These are phyloP conservation scores for Apiospora hydei DNA, from an alignment of 2,329 filamentous ascomycete genomes.

Conservation along the genomic window DNA sequence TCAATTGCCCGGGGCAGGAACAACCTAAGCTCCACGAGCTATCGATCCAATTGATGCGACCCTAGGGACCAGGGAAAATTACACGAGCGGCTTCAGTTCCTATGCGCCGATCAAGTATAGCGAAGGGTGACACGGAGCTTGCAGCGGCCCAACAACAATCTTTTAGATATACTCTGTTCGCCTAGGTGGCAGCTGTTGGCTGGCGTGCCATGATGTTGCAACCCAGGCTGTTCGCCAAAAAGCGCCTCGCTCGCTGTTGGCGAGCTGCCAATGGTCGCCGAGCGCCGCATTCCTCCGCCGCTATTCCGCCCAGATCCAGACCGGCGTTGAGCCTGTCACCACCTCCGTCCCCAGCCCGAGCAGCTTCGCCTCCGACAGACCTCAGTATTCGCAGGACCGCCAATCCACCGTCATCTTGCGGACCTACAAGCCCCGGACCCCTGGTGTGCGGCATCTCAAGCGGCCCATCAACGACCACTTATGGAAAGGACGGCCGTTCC, in stretches of 20 bases:
- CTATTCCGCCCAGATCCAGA: conserved; percentile 39
- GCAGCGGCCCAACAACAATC: conserved; percentile 5
- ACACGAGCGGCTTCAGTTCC: conserved; percentile 15
- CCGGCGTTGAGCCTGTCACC: conserved; percentile 29
- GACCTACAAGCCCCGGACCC: conserved; percentile 92
- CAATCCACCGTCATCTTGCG: conserved; percentile 64
- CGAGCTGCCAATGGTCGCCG: conserved; percentile 35
- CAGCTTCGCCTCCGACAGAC: conserved; percentile 28
- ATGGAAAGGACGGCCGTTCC: conserved; percentile 88
- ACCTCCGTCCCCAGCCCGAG: conserved; percentile 31
- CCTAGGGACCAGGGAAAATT: conserved; percentile 20
- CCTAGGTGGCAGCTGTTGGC: conserved; percentile 15
- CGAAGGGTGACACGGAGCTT: conserved; percentile 19
- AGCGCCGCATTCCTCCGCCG: conserved; percentile 32
- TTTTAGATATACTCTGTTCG: neutral
- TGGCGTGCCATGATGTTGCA: conserved; percentile 42
- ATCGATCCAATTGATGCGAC: conserved; percentile 9
- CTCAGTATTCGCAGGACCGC: conserved; percentile 32
- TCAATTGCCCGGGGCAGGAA: conserved; percentile 25
- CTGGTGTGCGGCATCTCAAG: conserved; percentile 89
- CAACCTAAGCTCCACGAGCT: conserved; percentile 26
- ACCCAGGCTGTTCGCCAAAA: conserved; percentile 41
- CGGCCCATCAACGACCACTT: conserved; percentile 95
- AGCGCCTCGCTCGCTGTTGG: conserved; percentile 34
- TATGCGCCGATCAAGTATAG: neutral